Conservation (phyloP, 2,329 filamentous ascomycete species). For the Achaetomium macrosporum region DNA sequence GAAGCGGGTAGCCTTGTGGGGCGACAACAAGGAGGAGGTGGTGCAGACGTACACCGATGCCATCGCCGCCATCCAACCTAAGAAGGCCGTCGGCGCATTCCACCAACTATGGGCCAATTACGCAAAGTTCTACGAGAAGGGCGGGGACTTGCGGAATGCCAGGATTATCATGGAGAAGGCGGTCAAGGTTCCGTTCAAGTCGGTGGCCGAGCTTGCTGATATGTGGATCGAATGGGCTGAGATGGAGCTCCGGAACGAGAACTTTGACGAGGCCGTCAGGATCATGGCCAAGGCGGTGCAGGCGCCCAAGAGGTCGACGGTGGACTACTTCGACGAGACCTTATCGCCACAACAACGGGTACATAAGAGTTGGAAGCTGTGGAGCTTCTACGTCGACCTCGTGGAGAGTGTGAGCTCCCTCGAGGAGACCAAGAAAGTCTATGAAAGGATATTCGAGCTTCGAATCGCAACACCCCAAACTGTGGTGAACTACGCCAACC, state of each 20-base stretch:
- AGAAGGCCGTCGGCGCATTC: conserved; percentile 88
- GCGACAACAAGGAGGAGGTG: conserved; percentile 83
- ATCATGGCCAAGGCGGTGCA: conserved; percentile 98
- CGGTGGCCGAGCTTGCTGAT: conserved; percentile 91
- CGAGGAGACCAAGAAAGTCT: conserved; percentile 88
- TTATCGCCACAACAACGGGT: conserved; percentile 91
- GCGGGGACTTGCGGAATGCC: conserved; percentile 76
- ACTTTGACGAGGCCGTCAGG: conserved; percentile 88
- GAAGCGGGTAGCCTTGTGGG: conserved; percentile 93
- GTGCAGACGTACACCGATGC: conserved; percentile 93
- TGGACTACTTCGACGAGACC: conserved; percentile 98
- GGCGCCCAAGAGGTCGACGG: conserved; percentile 91
- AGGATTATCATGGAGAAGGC: conserved; percentile 96
- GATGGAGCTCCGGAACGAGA: conserved; percentile 92
- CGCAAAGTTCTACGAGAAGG: conserved; percentile 91
- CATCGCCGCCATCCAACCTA: conserved; percentile 86
- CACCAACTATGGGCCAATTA: conserved; percentile 96
- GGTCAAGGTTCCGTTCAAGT: conserved; percentile 95
- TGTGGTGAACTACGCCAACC: conserved; percentile 95
- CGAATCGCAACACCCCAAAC: conserved; percentile 97
- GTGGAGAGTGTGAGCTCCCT: conserved; percentile 90
- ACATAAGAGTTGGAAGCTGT: conserved; percentile 98
- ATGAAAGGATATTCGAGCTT: conserved; percentile 96
- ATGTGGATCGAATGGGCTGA: conserved; percentile 99
- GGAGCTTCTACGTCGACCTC: conserved; percentile 98